Percentiles rank a stretch among this genome's conserved stretches.
phyloP scores from a whole-genome alignment of 1,284 basidiomycete species.

The Malassezia dermatis region DNA sequence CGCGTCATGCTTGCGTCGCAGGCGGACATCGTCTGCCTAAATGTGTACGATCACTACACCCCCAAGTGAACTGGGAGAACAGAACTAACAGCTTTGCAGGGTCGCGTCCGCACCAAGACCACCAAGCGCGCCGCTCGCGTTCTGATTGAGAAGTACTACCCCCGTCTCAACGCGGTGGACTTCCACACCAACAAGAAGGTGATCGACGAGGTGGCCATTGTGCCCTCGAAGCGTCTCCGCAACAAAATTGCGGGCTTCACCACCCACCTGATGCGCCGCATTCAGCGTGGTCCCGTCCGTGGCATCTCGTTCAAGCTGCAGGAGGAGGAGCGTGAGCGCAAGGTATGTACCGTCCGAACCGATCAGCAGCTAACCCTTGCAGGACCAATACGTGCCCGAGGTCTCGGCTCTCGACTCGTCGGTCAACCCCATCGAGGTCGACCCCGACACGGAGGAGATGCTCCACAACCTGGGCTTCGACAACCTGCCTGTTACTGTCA shows the following conservation, averaged over 20 bases:
- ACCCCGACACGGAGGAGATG: constrained; percentile 49
- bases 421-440: constrained; percentile 44
- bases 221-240: constrained; percentile 95
- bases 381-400: constrained; percentile 48
- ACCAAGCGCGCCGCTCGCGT: constrained; percentile 98
- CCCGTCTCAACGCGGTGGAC: constrained; percentile 29
- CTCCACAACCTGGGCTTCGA: constrained; percentile 44
- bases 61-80: neutral
- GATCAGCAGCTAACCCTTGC: neutral
- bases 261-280: constrained; percentile 99
- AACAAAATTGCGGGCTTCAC: constrained; percentile 99
- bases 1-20: neutral
- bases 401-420: constrained; percentile 47
- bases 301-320: constrained; percentile 99
- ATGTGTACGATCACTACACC: neutral
- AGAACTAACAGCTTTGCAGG: constrained; percentile 53
- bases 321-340: constrained; percentile 98
- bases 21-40: neutral
- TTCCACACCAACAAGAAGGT: constrained; percentile 89
- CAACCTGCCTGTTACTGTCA: constrained; percentile 44
- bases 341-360: constrained; percentile 52
- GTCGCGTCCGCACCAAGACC: constrained; percentile 99
- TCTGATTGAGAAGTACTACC: constrained; percentile 97
- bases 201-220: constrained; percentile 83
- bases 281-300: constrained; percentile 96